Evolutionary conservation across 352 stramenopile species (phyloP).

Genomic region (Pelagophyceae sp.): DNA sequence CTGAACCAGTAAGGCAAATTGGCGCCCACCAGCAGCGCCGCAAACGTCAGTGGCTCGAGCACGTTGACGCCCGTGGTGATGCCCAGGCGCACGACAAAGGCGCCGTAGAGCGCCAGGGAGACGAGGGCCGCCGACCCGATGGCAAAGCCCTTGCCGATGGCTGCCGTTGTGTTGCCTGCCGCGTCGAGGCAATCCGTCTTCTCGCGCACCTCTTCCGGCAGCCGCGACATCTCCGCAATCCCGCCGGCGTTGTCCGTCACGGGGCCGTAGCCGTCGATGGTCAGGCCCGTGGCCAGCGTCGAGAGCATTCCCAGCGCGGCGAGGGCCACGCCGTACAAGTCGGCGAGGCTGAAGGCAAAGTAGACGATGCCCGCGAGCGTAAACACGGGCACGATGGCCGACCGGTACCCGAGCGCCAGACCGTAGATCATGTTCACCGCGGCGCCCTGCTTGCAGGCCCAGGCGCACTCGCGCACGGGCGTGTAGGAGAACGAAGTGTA

Average conservation of each 20-base stretch:
- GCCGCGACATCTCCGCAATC: conserved; percentile 98
- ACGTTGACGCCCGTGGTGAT: conserved; percentile 83
- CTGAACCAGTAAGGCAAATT: conserved; percentile 99
- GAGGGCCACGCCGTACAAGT: conserved; percentile 93
- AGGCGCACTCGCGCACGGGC: conserved; percentile 85
- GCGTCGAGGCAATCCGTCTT: conserved; percentile 96
- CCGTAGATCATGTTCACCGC: conserved; percentile 99
- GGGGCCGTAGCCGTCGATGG: conserved; percentile 86
- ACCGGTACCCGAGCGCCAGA: conserved; percentile 98
- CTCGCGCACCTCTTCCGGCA: conserved; percentile 88
- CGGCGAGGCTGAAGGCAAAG: conserved; percentile 85
- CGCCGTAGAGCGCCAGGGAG: conserved; percentile 93
- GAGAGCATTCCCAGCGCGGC: conserved; percentile 96
- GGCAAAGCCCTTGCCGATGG: conserved; percentile 98
- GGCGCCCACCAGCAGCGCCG: conserved; percentile 94
- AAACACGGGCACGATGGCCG: conserved; percentile 95
- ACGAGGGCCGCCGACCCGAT: conserved; percentile 97
- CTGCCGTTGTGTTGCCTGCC: conserved; percentile 96
- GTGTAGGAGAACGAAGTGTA: conserved; percentile 95
- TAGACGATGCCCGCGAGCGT: conserved; percentile 95
- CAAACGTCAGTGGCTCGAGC: conserved; percentile 92
- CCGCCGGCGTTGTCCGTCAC: conserved; percentile 41
- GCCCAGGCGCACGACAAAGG: conserved; percentile 90
- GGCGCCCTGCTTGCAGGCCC: conserved; percentile 93
- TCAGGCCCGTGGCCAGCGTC: conserved; percentile 93